Base-by-base conservation (phyloP, 176 grass and related monocot genomes). In the Ensete ventricosum region DNA sequence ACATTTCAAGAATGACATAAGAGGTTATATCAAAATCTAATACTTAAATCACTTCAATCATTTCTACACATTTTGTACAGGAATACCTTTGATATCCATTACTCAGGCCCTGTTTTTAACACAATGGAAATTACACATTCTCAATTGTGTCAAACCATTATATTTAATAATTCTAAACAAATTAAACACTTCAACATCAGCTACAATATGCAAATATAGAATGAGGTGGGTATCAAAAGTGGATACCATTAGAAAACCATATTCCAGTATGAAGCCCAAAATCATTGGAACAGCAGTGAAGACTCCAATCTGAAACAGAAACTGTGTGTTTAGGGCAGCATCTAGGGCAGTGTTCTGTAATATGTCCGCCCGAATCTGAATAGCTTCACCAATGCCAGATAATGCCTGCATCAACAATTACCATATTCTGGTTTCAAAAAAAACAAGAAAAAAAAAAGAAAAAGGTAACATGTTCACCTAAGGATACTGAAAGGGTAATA, bases 241-340 rank as follows among this genome's bases (percentile, higher is more conserved):
- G 14, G 73, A 67, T 96, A 96, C 93, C 87, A 64, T 76, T 14
- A 96, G 67, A 85, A 92, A 83, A 80, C 93, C 93, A 78, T 64
- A 78, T 82, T 92, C 93, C 52, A 92, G 73, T 77, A 96, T 92
- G 73, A 92, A 77, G 69, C 93, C 93, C 78, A 96, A 81, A 84
- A 96, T 77, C 89, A 92, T 96, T 26, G 93, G 93, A 79, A 96
- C 57, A 79, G 93, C 87, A 77, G 89, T 92, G 87, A 96, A 92
- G 64, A 90, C 73, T 84, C 93, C 93, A 73, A 96, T 96, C 76
- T 96, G 93, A 72, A 96, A 90, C 80, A 96, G 93, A 80, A 96
- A 96, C 20, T 96, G 87, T 16, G 93, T 88, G 77, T 96, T 96
- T 75, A 96, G 78, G 54, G 93, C 89, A 9, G 88, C 52, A 13